Conservation (phyloP, 345 rosid species). For the Trapa incisa region DNA sequence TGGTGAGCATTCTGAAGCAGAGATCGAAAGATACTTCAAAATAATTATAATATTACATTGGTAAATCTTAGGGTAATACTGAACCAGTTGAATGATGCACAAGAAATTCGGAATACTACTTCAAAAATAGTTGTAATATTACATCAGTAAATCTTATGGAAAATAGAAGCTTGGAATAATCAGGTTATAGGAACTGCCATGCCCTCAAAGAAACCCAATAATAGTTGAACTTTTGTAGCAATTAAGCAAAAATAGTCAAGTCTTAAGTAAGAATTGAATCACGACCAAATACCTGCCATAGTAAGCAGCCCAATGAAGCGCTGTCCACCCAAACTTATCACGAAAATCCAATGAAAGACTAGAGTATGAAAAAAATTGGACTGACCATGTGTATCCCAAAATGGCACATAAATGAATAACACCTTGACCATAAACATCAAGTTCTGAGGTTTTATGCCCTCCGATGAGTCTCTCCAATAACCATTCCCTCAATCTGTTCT, state of each 20-base stretch:
- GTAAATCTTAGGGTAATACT: background rate
- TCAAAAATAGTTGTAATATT: background rate
- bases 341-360: slow-evolving; percentile 70
- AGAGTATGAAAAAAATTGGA: slow-evolving; percentile 56
- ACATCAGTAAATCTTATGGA: background rate
- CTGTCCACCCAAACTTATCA: slow-evolving; percentile 92
- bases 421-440: slow-evolving; percentile 70
- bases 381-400: slow-evolving; percentile 84
- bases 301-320: slow-evolving; percentile 98
- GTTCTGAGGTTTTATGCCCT: slow-evolving; percentile 42
- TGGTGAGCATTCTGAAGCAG: background rate
- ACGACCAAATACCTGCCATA: slow-evolving; percentile 43
- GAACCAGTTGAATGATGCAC: background rate
- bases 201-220: background rate
- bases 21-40: background rate
- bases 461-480: slow-evolving; percentile 62
- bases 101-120: background rate
- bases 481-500: slow-evolving; percentile 76
- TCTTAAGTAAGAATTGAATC: background rate
- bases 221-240: background rate
- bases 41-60: too few relatives aligned
- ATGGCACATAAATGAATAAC: slow-evolving; percentile 85
- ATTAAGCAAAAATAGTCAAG: background rate
- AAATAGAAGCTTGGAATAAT: background rate
- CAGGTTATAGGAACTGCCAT: background rate